phyloP scores from a whole-genome alignment of 2,329 filamentous ascomycete genomes.

The Colletotrichum camelliae region DNA sequence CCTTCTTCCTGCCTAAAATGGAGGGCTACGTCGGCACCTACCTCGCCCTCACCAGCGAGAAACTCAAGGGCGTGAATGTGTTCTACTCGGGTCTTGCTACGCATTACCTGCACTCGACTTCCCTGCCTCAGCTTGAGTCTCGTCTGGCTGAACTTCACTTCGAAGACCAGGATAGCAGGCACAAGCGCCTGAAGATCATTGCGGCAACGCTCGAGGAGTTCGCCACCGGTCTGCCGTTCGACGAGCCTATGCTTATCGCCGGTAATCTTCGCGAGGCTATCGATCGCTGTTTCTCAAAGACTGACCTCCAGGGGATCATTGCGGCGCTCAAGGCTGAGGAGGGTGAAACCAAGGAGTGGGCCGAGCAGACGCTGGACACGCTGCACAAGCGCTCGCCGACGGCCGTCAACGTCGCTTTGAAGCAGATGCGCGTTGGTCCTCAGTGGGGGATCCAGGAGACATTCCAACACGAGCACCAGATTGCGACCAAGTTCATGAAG shows the following conservation, averaged over 20 bases:
- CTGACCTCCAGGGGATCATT: constrained; percentile 74
- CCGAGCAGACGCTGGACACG: constrained; percentile 75
- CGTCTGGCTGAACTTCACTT: constrained; percentile 91
- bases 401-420: constrained; percentile 81
- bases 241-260: constrained; percentile 69
- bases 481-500: constrained; percentile 87
- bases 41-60: constrained; percentile 88
- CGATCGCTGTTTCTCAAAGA: constrained; percentile 79
- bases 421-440: constrained; percentile 78
- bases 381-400: constrained; percentile 84
- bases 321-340: constrained; percentile 63
- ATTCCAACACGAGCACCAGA: constrained; percentile 84
- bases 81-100: constrained; percentile 94
- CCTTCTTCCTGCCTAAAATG: constrained; percentile 93
- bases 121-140: constrained; percentile 79
- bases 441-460: constrained; percentile 83
- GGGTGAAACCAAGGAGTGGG: constrained; percentile 72
- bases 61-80: constrained; percentile 80
- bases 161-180: constrained; percentile 72
- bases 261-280: constrained; percentile 80
- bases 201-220: constrained; percentile 93
- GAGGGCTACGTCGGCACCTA: constrained; percentile 89
- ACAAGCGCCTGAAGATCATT: constrained; percentile 73
- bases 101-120: constrained; percentile 93
- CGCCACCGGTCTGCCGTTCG: constrained; percentile 80